Base-by-base conservation (phyloP, 2,329 filamentous ascomycete species). In the Phyllachora maydis region DNA sequence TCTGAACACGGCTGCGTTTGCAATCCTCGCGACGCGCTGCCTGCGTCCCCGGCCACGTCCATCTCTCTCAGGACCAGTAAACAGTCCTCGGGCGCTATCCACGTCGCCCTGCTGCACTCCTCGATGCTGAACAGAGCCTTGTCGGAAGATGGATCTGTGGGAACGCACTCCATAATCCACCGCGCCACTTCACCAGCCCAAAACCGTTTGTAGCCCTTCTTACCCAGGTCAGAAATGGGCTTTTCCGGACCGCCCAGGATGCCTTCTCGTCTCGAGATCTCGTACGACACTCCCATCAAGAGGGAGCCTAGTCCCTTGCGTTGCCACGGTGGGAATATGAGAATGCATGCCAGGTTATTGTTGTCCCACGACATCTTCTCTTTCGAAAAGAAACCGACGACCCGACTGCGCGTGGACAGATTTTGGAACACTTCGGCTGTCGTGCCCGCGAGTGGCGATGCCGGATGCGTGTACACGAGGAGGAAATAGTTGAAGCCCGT, bases 281-380 rank as follows among this genome's bases (percentile, higher is more conserved):
- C 83, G 47, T 98, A 98, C 18, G 78, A 90, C 3, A 88, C 68
- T 4, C 79, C 82, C 68, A 98, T 95, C 16, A 98, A 59, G 23
- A 95, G 53, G 24, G 79, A 70, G 0, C 88, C 88, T 1, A 95
- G 61, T 2, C 85, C 82, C 33, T 81, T 82, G 32, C 76, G 72
- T 47, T 95, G 85, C 69, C 85, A 95, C 0, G 88, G 88, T 2
- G 88, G 88, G 40, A 95, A 95, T 10, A 95, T 65, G 5, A 95
- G 59, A 35, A 98, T 98, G 43, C 88, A 98, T 1, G 88, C 88
- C 4, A 98, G 61, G 35, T 95, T 98, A 47, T 98, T 95, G 39
- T 85, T 83, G 40, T 98, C 88, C 85, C 88, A 98, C 4, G 81
- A 92, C 58, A 93, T 76, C 46, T 95, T 95, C 47, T 98, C 88